These are phyloP conservation scores for Psophocarpus tetragonolobus DNA, from an alignment of 306 rosid species.

Conservation along the genomic window DNA sequence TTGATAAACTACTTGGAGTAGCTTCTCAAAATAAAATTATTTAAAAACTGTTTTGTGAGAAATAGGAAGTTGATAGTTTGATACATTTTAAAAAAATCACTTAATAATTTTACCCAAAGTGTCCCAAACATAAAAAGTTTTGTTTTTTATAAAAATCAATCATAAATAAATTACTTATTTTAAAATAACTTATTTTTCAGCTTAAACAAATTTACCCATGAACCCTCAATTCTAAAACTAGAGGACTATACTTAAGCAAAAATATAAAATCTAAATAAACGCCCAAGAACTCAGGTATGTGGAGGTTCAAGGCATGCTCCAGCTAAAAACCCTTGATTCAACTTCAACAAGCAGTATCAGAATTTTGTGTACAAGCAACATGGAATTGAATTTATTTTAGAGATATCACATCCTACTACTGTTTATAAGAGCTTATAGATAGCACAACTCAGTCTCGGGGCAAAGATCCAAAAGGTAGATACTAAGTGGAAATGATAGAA, in stretches of 20 bases:
- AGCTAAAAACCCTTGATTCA: background rate
- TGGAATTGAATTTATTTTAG: conserved; percentile 5
- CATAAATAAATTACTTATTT: too few relatives aligned
- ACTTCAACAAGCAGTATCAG: background rate
- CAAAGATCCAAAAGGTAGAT: background rate
- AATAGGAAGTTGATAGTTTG: too few relatives aligned
- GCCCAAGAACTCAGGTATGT: background rate
- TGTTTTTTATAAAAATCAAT: too few relatives aligned
- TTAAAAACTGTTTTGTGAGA: too few relatives aligned
- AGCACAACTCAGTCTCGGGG: background rate
- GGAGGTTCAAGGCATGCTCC: conserved; percentile 12
- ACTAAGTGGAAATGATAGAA: background rate
- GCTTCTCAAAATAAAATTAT: too few relatives aligned
- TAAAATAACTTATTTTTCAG: too few relatives aligned
- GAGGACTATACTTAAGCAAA: background rate
- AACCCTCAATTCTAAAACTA: conserved; percentile 1
- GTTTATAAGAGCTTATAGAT: background rate
- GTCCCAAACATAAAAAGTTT: too few relatives aligned
- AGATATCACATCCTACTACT: background rate
- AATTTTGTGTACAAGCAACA: background rate
- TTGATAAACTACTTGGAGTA: too few relatives aligned
- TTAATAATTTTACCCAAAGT: too few relatives aligned
- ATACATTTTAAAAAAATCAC: too few relatives aligned
- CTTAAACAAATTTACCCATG: too few relatives aligned
- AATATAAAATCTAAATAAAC: conserved; percentile 5